Conservation (phyloP, 1,284 basidiomycete genomes). For the Tremellales sp. region DNA sequence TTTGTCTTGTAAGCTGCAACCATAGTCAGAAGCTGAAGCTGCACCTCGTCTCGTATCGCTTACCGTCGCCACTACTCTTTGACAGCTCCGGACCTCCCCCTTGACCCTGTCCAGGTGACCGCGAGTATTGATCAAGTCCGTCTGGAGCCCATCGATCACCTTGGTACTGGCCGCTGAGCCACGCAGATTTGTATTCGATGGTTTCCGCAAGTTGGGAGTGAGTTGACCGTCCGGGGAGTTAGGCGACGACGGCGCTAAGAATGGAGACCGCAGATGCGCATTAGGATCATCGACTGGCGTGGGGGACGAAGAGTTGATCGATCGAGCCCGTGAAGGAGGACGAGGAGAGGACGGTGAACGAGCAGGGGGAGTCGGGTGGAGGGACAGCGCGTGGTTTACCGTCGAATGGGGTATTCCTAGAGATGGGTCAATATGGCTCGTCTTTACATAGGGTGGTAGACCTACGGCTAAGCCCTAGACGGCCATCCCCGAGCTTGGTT, state of each 20-base stretch:
- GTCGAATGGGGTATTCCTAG: constrained; percentile 40
- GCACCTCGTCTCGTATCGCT: constrained; percentile 7
- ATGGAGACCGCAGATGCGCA: constrained; percentile 21
- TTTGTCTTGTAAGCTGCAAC: constrained; percentile 42
- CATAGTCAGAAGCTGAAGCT: neutral
- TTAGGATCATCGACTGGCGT: constrained; percentile 1
- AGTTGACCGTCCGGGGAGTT: constrained; percentile 8
- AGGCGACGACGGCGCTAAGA: constrained; percentile 18
- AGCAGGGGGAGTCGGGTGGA: constrained; percentile 23
- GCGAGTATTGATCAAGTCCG: constrained; percentile 32
- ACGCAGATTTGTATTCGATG: neutral
- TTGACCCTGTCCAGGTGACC: constrained; percentile 39
- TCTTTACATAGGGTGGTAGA: neutral
- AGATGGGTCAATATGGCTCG: neutral
- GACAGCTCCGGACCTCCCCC: constrained; percentile 32
- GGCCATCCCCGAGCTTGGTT: constrained; percentile 7
- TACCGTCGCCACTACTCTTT: constrained; percentile 35
- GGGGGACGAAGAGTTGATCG: neutral
- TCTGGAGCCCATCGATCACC: constrained; percentile 44
- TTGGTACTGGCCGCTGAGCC: constrained; percentile 32
- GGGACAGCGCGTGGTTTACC: constrained; percentile 32
- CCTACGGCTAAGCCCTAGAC: constrained; percentile 37
- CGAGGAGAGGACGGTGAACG: constrained; percentile 5
- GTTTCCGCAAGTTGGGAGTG: constrained; percentile 4
- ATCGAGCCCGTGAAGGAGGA: constrained; percentile 3